phyloP scores from a whole-genome alignment of 805 yeast genomes.

The Spathaspora boniae region DNA sequence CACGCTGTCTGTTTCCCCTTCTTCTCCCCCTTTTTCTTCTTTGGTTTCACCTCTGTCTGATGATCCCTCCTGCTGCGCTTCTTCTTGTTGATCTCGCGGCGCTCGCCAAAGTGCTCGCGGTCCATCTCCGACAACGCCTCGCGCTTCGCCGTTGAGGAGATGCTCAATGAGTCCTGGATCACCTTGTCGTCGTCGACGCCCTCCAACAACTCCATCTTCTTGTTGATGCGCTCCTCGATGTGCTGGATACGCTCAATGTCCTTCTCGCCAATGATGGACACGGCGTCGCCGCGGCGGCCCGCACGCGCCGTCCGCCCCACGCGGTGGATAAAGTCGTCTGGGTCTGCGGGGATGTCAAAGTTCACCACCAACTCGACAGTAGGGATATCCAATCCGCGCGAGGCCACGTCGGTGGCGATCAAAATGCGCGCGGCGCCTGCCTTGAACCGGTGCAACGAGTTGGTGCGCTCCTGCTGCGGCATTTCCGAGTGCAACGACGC shows the following conservation, averaged over 20 bases:
- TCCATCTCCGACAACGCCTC: conserved; percentile 95
- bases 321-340: conserved; percentile 94
- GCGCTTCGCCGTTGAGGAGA: conserved; percentile 78
- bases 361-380: conserved; percentile 85
- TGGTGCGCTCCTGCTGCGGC: conserved; percentile 90
- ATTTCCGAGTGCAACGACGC: conserved; percentile 91
- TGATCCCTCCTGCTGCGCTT: conserved; percentile 20
- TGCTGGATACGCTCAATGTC: conserved; percentile 79
- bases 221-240: conserved; percentile 80
- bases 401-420: conserved; percentile 95
- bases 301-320: conserved; percentile 99
- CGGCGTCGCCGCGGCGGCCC: conserved; percentile 81
- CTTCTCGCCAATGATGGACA: conserved; percentile 79
- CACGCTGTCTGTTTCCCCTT: conserved; percentile 1
- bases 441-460: conserved; percentile 86
- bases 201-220: conserved; percentile 74
- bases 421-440: conserved; percentile 92
- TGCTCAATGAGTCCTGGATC: conserved; percentile 65
- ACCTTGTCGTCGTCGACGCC: conserved; percentile 72
- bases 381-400: conserved; percentile 97
- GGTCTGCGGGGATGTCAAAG: conserved; percentile 91
- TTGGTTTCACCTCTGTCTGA: conserved; percentile 8
- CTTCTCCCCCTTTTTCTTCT: conserved; percentile 10
- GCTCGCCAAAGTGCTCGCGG: conserved; percentile 81
- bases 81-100: conserved; percentile 47